phyloP scores from a whole-genome alignment of 225 moss, liverwort and hornwort genomes.

The Neckera pumila region DNA sequence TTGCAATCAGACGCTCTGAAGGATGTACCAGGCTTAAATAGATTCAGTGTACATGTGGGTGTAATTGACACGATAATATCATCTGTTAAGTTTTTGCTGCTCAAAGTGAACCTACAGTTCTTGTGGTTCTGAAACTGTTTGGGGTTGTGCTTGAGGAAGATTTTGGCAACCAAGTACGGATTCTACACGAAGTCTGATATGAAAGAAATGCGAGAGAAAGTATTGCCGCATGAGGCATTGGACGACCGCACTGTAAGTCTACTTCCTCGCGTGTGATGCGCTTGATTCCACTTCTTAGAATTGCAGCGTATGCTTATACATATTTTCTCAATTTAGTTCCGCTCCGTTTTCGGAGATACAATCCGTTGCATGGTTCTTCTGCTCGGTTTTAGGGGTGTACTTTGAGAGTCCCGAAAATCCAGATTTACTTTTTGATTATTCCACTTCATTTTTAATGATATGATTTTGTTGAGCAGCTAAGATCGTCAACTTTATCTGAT shows the following conservation, averaged over 20 bases:
- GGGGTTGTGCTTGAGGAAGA: conserved; percentile 30
- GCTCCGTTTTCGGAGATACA: not conserved
- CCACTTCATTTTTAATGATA: not conserved
- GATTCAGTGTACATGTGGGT: not conserved
- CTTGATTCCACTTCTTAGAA: not conserved
- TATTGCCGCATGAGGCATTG: conserved; percentile 44
- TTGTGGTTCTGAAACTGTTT: conserved; percentile 6
- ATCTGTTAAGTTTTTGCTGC: not conserved
- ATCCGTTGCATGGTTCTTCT: not conserved
- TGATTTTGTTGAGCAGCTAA: not conserved
- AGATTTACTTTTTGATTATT: not conserved
- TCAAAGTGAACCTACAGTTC: not conserved
- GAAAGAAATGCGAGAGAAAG: conserved; percentile 56
- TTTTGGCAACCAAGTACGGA: conserved; percentile 90
- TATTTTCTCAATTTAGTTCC: not conserved
- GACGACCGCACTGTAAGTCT: conserved; percentile 67
- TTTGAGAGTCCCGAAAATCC: not conserved
- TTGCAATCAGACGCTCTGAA: not conserved
- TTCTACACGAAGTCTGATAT: conserved; percentile 79
- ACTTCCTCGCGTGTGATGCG: not conserved
- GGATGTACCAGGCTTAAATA: not conserved
- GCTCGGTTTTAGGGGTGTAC: not conserved
- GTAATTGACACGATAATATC: not conserved
- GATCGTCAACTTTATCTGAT: not conserved
- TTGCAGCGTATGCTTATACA: not conserved